Conservation (phyloP, 2,329 filamentous ascomycete genomes). For the Lasiodiplodia sp. region DNA sequence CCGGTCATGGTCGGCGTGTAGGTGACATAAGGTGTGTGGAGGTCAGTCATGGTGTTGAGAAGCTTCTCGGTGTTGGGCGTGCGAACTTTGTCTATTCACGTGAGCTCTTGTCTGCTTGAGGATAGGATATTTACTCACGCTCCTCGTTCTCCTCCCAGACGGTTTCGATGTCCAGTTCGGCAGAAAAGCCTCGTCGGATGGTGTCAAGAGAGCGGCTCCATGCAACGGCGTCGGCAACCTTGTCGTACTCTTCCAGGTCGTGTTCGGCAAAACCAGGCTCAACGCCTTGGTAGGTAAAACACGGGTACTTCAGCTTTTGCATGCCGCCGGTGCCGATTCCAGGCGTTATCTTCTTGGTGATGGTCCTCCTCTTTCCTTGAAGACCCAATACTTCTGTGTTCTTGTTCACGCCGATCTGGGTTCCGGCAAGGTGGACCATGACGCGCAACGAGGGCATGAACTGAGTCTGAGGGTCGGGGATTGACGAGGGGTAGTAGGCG, state of each 20-base stretch:
- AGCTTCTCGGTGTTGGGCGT: slow-evolving; percentile 46
- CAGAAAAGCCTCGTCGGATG: slow-evolving; percentile 66
- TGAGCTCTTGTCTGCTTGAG: slow-evolving; percentile 29
- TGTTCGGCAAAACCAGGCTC: slow-evolving; percentile 74
- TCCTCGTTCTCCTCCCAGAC: slow-evolving; percentile 53
- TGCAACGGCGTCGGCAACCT: slow-evolving; percentile 68
- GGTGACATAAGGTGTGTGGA: slow-evolving; percentile 49
- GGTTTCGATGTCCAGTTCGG: slow-evolving; percentile 55
- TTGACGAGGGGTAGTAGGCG: slow-evolving; percentile 68
- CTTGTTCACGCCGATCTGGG: slow-evolving; percentile 57
- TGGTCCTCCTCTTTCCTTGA: slow-evolving; percentile 58
- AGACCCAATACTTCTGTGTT: slow-evolving; percentile 61
- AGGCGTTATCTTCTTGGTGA: slow-evolving; percentile 57
- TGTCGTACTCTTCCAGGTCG: slow-evolving; percentile 72
- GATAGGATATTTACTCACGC: slow-evolving; percentile 33
- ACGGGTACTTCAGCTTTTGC: slow-evolving; percentile 52
- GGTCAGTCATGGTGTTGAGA: slow-evolving; percentile 46
- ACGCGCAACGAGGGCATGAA: slow-evolving; percentile 56
- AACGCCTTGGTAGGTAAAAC: slow-evolving; percentile 63
- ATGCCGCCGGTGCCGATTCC: slow-evolving; percentile 60
- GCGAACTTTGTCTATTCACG: slow-evolving; percentile 44
- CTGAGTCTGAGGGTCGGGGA: slow-evolving; percentile 59
- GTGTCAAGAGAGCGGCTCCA: slow-evolving; percentile 70
- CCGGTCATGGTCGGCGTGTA: slow-evolving; percentile 56
- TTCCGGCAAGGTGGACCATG: slow-evolving; percentile 64